Evolutionary conservation across 352 stramenopile genomes (phyloP), one percentile per base, ranked within the genome.

Genomic region (Globisporangium emineosum): DNA sequence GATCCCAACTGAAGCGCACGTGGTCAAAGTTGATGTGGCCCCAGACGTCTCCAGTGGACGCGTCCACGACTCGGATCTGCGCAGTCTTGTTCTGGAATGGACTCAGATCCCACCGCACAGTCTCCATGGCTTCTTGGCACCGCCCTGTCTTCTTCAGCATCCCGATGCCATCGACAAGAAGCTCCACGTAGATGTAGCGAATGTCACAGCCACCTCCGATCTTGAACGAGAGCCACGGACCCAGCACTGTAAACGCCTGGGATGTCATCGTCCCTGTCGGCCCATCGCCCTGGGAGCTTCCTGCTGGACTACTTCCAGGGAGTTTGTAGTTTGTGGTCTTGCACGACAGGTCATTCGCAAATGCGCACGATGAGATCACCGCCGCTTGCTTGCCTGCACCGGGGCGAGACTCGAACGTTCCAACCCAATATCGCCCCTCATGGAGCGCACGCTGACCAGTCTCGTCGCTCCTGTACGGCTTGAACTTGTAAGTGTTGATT

Each of bases 11-110:
- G 66, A 99, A 99, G 2, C 81, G 64, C 15, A 99, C 93, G 43
- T 98, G 77, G 72, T 99, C 97, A 45, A 99, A 96, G 69, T 98
- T 98, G 62, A 99, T 98, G 68, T 99, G 95, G 32, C 93, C 95
- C 94, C 96, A 99, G 35, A 85, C 76, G 0, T 72, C 63, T 52
- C 70, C 90, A 19, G 80, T 94, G 0, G 85, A 90, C 10, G 77
- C 82, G 60, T 99, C 97, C 6, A 99, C 96, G 21, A 99, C 92
- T 33, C 94, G 80, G n/a, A 99, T 83, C 45, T 97, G 82, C 35
- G 83, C 94, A 8, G 88, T 84, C 43, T 86, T 83, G 58, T 93
- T 88, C 32, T 77, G 66, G 68, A 94, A 98, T 5, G 63, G 57
- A 6, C 67, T 70, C 9, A 99, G 76, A 70, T 98, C 84, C 89